Percentiles rank a stretch among this genome's conserved stretches.
phyloP scores from a whole-genome alignment of 1,284 basidiomycete species.

The Boletus mariae region DNA sequence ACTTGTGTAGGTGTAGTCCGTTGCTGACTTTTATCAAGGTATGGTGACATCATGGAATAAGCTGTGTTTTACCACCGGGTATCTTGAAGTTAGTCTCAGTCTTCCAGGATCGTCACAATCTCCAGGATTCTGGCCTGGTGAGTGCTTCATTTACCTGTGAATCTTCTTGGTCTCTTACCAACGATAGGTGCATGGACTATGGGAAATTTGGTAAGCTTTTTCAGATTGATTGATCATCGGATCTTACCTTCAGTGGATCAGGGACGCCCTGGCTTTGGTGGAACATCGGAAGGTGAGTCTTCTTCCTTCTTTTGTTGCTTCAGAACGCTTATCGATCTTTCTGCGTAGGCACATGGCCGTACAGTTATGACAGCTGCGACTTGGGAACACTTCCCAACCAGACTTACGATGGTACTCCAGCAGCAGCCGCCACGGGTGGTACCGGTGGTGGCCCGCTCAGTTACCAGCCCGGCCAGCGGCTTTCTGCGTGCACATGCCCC shows the following conservation, averaged over 20 bases:
- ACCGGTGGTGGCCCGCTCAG: slow-evolving; percentile 47
- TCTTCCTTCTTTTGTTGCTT: background rate
- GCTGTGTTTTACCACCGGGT: slow-evolving; percentile 91
- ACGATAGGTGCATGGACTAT: slow-evolving; percentile 68
- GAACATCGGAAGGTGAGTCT: slow-evolving; percentile 55
- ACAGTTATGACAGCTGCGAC: slow-evolving; percentile 80
- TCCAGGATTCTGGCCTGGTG: slow-evolving; percentile 76
- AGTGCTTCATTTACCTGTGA: slow-evolving; percentile 12
- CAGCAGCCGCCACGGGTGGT: slow-evolving; percentile 49
- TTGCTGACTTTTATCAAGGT: slow-evolving; percentile 36
- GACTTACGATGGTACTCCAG: slow-evolving; percentile 54
- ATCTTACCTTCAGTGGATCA: slow-evolving; percentile 24
- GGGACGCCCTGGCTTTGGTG: slow-evolving; percentile 75
- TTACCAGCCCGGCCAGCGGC: slow-evolving; percentile 71
- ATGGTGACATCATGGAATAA: slow-evolving; percentile 88
- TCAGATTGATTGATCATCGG: background rate
- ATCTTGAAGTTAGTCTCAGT: slow-evolving; percentile 77
- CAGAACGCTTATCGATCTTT: slow-evolving; percentile 3
- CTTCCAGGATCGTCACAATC: slow-evolving; percentile 70
- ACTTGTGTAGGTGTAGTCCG: background rate
- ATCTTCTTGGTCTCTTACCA: slow-evolving; percentile 10
- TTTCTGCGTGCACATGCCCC: slow-evolving; percentile 83
- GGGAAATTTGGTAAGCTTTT: slow-evolving; percentile 62
- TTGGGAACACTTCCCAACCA: slow-evolving; percentile 84
- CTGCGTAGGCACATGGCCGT: slow-evolving; percentile 60